Base-by-base conservation (phyloP, 2,329 filamentous ascomycete genomes). In the Pseudocercospora cruenta region DNA sequence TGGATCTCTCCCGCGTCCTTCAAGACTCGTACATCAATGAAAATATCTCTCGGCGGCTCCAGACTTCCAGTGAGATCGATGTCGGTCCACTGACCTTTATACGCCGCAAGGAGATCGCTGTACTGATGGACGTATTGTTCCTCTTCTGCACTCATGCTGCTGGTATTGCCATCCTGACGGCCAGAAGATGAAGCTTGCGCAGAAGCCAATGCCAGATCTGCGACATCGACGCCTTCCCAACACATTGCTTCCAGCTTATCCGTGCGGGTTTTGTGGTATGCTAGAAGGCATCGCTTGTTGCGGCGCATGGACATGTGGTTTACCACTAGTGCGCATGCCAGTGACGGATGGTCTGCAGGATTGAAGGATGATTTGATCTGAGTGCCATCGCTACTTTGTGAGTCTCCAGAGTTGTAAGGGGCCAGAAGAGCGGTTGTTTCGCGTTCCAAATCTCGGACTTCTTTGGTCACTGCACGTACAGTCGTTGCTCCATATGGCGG, bases 1-100 rank as follows among this genome's bases (percentile, higher is more conserved):
- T 99, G 94, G 70, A 99, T 97, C 83, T 99, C 95, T 4, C 96
- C 95, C 1, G 94, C 95, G 82, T 99, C 95, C 78, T 95, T 97
- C 70, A 99, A 81, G 58, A 99, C 95, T 55, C 95, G 86, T 39
- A 99, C 95, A 78, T 99, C 95, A 74, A 99, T 96, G 78, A 98
- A 99, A 61, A 99, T 82, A 80, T 99, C 95, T 73, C 88, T 88
- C n/a, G 95, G 95, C 24, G 95, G 95, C 76, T 97, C 93, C 76
- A 99, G 82, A 75, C 91, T 95, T 33, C 95, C 95, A 2, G 95
- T 97, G 62, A 99, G 83, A 79, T 99, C 95, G 71, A 99, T 91
- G 77, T 99, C 95, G 21, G 94, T 98, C 94, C 94, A 99, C 75
- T 97, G 93, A 0, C 95, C 95, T 78, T 99, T 99, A 80, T 96